phyloP scores from a whole-genome alignment of 2,329 filamentous ascomycete genomes.

The Westerdykella sp. region DNA sequence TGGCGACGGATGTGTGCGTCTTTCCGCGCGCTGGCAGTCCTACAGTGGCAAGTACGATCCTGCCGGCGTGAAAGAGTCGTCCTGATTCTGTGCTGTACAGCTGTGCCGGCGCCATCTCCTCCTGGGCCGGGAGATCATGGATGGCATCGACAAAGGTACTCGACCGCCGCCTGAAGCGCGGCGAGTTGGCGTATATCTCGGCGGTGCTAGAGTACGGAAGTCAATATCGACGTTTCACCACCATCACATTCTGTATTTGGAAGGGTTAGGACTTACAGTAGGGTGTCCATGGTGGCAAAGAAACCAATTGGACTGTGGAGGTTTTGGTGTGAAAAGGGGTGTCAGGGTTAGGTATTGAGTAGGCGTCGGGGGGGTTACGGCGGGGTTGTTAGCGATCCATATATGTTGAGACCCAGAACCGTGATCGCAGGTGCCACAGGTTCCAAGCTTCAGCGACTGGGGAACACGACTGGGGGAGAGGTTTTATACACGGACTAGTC shows the following conservation, averaged over 20 bases:
- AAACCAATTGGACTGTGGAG: neutral
- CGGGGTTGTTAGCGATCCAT: no score
- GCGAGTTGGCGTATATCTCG: conserved; percentile 85
- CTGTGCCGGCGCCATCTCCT: conserved; percentile 85
- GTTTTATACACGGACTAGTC: neutral
- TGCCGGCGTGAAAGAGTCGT: conserved; percentile 89
- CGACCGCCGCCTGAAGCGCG: conserved; percentile 65
- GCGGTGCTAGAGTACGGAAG: conserved; percentile 57
- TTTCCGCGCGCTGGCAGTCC: conserved; percentile 92
- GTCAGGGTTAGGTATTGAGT: no score
- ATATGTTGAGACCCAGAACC: no score
- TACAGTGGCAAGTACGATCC: conserved; percentile 96
- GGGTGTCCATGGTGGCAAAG: conserved; percentile 50
- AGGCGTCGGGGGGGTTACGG: no score
- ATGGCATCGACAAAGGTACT: conserved; percentile 5
- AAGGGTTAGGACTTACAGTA: conserved; percentile 48
- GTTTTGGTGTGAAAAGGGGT: no score
- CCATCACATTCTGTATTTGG: neutral
- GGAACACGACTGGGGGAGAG: neutral
- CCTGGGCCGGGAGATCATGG: conserved; percentile 51
- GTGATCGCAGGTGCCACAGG: no score
- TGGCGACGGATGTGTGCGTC: conserved; percentile 94
- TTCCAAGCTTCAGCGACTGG: neutral
- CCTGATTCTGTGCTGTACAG: conserved; percentile 98
- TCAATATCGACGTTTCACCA: neutral